These are phyloP conservation scores for Phenoliferia sp. DNA, from an alignment of 1,284 basidiomycete genomes.

Conservation along the genomic window DNA sequence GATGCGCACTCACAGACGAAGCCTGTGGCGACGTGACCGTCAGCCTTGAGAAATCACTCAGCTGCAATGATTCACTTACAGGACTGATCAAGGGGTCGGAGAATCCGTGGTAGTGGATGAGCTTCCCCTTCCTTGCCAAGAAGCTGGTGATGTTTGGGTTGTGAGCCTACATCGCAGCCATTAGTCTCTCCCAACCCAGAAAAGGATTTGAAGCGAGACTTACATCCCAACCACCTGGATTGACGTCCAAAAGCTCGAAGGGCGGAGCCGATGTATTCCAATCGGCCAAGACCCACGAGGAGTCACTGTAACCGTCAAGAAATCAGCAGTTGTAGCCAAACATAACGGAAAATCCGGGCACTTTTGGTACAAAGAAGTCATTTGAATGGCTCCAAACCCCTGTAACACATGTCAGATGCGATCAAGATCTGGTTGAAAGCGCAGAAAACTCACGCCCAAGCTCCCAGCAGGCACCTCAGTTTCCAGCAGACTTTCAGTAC, in stretches of 20 bases:
- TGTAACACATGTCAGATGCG: neutral
- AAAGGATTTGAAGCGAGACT: neutral
- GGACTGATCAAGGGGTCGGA: neutral
- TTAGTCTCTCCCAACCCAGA: neutral
- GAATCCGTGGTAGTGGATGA: neutral
- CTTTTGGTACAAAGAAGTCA: neutral
- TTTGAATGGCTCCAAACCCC: neutral
- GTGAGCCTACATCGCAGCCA: neutral
- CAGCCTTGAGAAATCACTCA: neutral
- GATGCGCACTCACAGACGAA: neutral
- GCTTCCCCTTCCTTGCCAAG: neutral
- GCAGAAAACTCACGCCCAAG: neutral
- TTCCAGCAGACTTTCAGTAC: neutral
- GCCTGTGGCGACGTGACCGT: neutral
- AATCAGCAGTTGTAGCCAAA: neutral
- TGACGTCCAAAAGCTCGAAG: neutral
- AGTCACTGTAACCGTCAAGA: neutral
- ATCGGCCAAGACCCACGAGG: neutral
- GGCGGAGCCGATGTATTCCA: neutral
- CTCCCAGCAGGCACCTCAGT: neutral
- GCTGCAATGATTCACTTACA: neutral
- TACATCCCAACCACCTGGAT: neutral
- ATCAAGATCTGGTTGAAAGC: neutral
- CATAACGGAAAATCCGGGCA: neutral
- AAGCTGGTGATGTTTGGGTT: slow-evolving; percentile 1